Evolutionary conservation across 192 early-diverging fungal species (phyloP).

Genomic region (Jimgerdemannia flammicorona): DNA sequence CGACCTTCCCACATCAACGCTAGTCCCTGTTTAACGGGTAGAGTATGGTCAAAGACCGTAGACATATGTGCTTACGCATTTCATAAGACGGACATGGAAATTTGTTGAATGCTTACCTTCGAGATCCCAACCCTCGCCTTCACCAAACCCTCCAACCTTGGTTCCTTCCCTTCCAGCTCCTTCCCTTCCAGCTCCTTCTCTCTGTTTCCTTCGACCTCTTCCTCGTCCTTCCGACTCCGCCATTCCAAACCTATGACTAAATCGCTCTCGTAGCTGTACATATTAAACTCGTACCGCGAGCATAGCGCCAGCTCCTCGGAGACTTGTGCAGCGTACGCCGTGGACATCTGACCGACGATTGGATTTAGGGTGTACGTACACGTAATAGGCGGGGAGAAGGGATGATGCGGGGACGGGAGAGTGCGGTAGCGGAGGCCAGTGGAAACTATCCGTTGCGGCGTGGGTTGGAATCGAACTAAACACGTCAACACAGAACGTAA

Average conservation of each 20-base stretch:
- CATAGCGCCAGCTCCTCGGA: constrained; percentile 64
- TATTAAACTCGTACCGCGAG: constrained; percentile 87
- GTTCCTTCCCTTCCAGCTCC: constrained; percentile 2
- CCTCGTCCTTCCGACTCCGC: constrained; percentile 43
- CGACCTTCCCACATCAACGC: constrained; percentile 70
- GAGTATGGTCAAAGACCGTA: constrained; percentile 16
- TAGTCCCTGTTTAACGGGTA: constrained; percentile 40
- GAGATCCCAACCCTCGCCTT: constrained; percentile 11
- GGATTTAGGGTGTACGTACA: constrained; percentile 82
- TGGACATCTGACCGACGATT: constrained; percentile 89
- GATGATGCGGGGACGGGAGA: constrained; percentile 34
- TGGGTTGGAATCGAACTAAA: no score
- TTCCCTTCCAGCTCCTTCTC: constrained; percentile 10
- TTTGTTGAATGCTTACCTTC: background rate
- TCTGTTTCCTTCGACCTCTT: background rate
- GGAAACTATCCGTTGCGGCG: constrained; percentile 38
- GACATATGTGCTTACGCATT: constrained; percentile 13
- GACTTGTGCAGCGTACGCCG: constrained; percentile 80
- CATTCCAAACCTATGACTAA: constrained; percentile 84
- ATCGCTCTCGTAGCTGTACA: constrained; percentile 90
- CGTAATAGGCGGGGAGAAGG: constrained; percentile 41
- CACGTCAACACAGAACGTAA: no score
- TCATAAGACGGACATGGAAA: constrained; percentile 25
- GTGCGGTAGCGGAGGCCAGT: constrained; percentile 70
- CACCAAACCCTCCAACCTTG: constrained; percentile 23